Evolutionary conservation across 345 rosid genomes (phyloP).

Genomic region (Acer yangbiense): DNA sequence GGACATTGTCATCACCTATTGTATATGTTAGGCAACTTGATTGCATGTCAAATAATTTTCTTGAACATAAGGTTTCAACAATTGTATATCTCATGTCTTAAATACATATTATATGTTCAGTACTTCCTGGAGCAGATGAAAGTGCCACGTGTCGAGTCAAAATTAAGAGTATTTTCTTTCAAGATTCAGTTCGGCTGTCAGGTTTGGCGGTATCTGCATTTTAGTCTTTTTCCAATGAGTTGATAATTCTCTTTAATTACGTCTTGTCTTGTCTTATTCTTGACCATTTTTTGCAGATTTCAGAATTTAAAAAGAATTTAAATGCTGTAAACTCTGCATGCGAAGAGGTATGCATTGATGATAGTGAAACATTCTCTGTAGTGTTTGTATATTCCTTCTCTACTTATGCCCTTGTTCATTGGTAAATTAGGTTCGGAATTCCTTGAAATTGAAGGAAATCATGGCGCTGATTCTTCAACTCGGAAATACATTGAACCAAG

Average conservation of each 20-base stretch:
- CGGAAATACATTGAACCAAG: slow-evolving; percentile 93
- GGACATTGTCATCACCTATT: slow-evolving; percentile 2
- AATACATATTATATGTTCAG: slow-evolving; percentile 44
- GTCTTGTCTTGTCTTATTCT: slow-evolving; percentile 21
- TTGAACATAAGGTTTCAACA: slow-evolving; percentile 4
- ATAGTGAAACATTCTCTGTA: slow-evolving; percentile 18
- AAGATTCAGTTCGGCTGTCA: slow-evolving; percentile 90
- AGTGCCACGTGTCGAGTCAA: slow-evolving; percentile 98
- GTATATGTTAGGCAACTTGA: slow-evolving; percentile 1
- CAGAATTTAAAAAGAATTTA: slow-evolving; percentile 85
- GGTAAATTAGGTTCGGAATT: slow-evolving; percentile 73
- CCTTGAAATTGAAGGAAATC: slow-evolving; percentile 83
- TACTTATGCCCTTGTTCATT: slow-evolving; percentile 3
- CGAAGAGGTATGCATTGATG: slow-evolving; percentile 64
- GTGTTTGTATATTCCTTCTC: slow-evolving; percentile 17
- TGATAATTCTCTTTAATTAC: slow-evolving; percentile 19
- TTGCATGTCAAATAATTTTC: slow-evolving; percentile 8
- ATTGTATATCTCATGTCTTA: background rate
- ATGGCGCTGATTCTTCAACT: slow-evolving; percentile 91
- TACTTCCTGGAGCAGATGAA: slow-evolving; percentile 94
- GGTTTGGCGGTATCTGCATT: slow-evolving; percentile 70
- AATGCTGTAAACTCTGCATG: slow-evolving; percentile 88
- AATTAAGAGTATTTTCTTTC: slow-evolving; percentile 93
- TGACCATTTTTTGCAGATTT: slow-evolving; percentile 46
- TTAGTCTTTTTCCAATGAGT: slow-evolving; percentile 29